phyloP scores from a whole-genome alignment of 306 rosid species.

The Castanea crenata region DNA sequence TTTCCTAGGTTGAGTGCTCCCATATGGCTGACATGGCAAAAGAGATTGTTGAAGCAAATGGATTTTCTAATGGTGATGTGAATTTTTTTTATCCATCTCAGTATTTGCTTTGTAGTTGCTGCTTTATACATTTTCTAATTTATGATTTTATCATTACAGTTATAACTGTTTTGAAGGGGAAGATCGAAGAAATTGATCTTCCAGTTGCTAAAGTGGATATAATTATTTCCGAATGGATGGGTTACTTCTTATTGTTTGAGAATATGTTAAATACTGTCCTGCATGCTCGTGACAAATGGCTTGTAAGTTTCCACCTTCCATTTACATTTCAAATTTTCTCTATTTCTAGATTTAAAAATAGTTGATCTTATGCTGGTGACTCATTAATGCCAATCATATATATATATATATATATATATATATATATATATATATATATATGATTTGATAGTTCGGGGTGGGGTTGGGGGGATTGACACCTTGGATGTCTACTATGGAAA shows the following conservation, averaged over 20 bases:
- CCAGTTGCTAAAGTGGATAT: constrained; percentile 92
- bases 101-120: neutral
- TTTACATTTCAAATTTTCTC: neutral
- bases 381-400: neutral
- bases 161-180: constrained; percentile 90
- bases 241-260: constrained; percentile 94
- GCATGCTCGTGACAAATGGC: constrained; percentile 99
- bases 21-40: constrained; percentile 97
- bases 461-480: too few relatives aligned
- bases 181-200: constrained; percentile 93
- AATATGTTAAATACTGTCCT: constrained; percentile 93
- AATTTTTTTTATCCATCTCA: constrained; percentile 1
- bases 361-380: neutral
- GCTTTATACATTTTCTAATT: constrained; percentile 19
- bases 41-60: constrained; percentile 85
- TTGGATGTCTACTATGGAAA: too few relatives aligned
- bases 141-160: constrained; percentile 43
- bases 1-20: constrained; percentile 89
- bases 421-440: too few relatives aligned
- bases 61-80: constrained; percentile 67
- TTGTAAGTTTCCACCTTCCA: constrained; percentile 49
- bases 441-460: too few relatives aligned
- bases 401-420: too few relatives aligned
- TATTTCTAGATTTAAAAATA: neutral
- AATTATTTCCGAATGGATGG: constrained; percentile 99